These are phyloP conservation scores for Diaporthe australafricana DNA, from an alignment of 2,329 filamentous ascomycete genomes.

Conservation along the genomic window DNA sequence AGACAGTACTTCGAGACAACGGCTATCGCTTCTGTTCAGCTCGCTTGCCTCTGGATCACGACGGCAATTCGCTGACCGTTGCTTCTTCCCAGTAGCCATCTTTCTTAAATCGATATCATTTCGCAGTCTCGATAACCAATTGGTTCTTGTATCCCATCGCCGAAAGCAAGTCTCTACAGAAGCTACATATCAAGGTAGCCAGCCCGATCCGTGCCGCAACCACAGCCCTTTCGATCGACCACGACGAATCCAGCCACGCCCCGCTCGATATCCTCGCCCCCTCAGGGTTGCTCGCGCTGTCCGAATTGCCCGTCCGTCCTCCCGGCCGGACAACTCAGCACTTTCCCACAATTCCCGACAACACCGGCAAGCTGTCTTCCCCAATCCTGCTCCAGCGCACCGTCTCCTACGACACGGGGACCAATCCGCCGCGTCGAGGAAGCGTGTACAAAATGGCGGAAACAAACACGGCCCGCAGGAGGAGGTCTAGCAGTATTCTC, in stretches of 20 bases:
- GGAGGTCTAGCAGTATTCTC: slow-evolving; percentile 94
- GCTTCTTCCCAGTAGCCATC: slow-evolving; percentile 31
- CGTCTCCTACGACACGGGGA: slow-evolving; percentile 90
- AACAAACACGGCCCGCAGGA: slow-evolving; percentile 73
- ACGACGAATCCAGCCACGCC: slow-evolving; percentile 40
- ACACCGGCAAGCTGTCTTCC: slow-evolving; percentile 97
- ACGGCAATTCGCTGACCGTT: slow-evolving; percentile 22
- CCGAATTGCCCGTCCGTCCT: slow-evolving; percentile 44
- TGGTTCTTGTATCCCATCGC: neutral
- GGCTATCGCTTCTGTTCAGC: slow-evolving; percentile 13
- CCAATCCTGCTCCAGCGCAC: slow-evolving; percentile 87
- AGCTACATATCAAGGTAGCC: neutral
- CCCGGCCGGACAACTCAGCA: slow-evolving; percentile 39
- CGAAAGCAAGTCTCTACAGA: neutral
- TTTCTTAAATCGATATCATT: slow-evolving; percentile 36
- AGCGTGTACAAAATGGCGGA: slow-evolving; percentile 68
- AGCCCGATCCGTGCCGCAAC: slow-evolving; percentile 9
- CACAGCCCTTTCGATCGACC: slow-evolving; percentile 12
- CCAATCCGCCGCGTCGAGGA: slow-evolving; percentile 75
- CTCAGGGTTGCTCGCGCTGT: slow-evolving; percentile 1
- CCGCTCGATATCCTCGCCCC: slow-evolving; percentile 29
- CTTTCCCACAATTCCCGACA: slow-evolving; percentile 50
- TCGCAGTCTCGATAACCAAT: slow-evolving; percentile 19
- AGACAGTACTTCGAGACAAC: slow-evolving; percentile 25
- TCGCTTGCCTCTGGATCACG: slow-evolving; percentile 28